Percentiles rank a stretch among this genome's conserved stretches.
These are phyloP conservation scores for Tremella mesenterica DNA, from an alignment of 768 basidiomycete species.

Conservation along the genomic window DNA sequence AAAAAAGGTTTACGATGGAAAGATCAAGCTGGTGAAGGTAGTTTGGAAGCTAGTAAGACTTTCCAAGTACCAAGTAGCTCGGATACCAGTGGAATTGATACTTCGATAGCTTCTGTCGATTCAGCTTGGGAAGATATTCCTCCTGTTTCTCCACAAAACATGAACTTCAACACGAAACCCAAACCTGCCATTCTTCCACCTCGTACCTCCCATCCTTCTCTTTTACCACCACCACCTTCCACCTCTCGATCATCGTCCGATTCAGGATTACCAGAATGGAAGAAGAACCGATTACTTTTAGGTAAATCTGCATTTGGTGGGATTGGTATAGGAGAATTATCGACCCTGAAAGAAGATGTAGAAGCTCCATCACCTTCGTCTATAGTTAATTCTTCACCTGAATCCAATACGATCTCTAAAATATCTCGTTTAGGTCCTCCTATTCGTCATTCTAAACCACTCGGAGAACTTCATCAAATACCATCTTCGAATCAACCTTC, in stretches of 20 bases:
- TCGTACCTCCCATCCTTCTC: too few species aligned
- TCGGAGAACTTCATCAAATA: neutral
- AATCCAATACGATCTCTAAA: neutral
- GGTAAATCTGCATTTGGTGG: slow-evolving; percentile 4
- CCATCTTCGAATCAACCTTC: neutral
- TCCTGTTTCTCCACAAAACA: neutral
- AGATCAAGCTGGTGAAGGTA: slow-evolving; percentile 8
- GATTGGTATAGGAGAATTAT: neutral
- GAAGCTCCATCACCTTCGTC: neutral
- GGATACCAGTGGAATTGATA: neutral
- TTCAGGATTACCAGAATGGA: slow-evolving; percentile 19
- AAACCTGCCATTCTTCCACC: neutral
- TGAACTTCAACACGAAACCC: neutral
- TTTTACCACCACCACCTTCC: neutral
- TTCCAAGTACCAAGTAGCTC: neutral
- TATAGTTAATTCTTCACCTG: neutral
- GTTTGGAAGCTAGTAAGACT: neutral
- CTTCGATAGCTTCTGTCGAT: neutral
- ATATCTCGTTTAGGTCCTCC: neutral
- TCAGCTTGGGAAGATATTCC: neutral
- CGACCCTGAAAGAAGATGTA: neutral
- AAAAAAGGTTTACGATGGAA: slow-evolving; percentile 10
- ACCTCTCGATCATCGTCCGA: neutral
- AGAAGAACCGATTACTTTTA: slow-evolving; percentile 17
- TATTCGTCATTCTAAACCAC: neutral